phyloP scores from a whole-genome alignment of 2,329 filamentous ascomycete genomes.

The Thielaviopsis punctulata region DNA sequence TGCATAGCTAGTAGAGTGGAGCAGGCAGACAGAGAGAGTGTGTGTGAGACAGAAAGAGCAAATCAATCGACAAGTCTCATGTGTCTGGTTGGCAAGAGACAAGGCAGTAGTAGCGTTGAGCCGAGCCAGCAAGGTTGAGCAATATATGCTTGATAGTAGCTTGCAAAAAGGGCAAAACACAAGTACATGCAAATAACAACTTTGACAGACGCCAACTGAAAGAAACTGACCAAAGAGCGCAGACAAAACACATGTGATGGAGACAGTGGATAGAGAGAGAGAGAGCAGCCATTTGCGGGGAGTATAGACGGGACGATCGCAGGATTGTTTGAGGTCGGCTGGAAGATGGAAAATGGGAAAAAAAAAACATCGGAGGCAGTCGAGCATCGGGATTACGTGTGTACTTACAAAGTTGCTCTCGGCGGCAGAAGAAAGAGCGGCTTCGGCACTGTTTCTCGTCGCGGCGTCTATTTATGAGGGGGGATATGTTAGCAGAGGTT shows the following conservation, averaged over 20 bases:
- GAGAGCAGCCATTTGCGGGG: no score
- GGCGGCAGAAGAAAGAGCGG: constrained; percentile 81
- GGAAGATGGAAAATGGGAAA: constrained; percentile 2
- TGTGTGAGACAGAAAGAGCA: background rate
- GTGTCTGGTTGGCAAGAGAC: background rate
- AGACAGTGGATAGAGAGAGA: no score
- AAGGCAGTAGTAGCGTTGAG: background rate
- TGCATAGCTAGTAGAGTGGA: background rate
- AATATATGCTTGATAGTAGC: background rate
- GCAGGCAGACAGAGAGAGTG: no score
- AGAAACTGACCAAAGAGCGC: background rate
- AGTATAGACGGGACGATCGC: no score
- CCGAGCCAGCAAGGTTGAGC: background rate
- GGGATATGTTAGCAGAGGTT: background rate
- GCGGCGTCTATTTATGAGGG: constrained; percentile 44
- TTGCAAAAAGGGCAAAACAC: background rate
- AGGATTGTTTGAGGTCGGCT: no score
- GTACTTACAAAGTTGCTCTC: constrained; percentile 93
- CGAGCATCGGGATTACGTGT: constrained; percentile 18
- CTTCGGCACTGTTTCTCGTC: constrained; percentile 79
- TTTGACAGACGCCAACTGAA: background rate
- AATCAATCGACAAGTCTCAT: background rate
- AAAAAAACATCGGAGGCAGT: constrained; percentile 9
- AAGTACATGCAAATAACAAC: background rate
- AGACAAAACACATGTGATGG: no score